Conservation (phyloP, 352 stramenopile species). For the Aphanomyces euteiches region DNA sequence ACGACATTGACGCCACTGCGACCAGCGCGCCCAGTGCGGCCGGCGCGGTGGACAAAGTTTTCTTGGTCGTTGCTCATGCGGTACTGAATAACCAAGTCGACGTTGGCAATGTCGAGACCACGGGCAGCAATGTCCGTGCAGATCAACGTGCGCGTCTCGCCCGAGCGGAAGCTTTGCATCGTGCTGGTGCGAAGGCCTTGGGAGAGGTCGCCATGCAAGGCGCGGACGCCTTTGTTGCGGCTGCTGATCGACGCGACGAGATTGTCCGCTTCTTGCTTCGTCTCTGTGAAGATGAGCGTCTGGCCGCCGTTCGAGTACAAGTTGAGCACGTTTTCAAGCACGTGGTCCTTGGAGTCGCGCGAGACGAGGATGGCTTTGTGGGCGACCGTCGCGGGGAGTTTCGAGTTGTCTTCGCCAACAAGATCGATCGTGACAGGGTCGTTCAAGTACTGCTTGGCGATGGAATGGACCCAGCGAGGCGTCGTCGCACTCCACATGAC, state of each 20-base stretch:
- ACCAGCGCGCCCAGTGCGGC: slow-evolving; percentile 84
- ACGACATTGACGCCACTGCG: slow-evolving; percentile 82
- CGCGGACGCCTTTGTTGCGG: slow-evolving; percentile 40
- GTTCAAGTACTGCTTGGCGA: slow-evolving; percentile 91
- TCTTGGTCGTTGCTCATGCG: slow-evolving; percentile 91
- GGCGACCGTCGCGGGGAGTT: slow-evolving; percentile 80
- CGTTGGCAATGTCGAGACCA: slow-evolving; percentile 86
- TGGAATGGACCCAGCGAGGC: slow-evolving; percentile 92
- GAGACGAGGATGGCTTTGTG: slow-evolving; percentile 92
- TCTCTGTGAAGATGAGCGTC: slow-evolving; percentile 97
- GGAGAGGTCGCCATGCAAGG: slow-evolving; percentile 74
- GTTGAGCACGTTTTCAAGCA: slow-evolving; percentile 67
- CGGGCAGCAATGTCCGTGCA: slow-evolving; percentile 88
- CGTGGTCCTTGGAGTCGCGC: slow-evolving; percentile 52
- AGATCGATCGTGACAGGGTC: slow-evolving; percentile 93
- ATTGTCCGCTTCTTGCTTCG: slow-evolving; percentile 94
- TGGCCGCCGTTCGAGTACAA: slow-evolving; percentile 64
- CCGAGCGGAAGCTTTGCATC: slow-evolving; percentile 94
- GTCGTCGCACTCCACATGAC: slow-evolving; percentile 97
- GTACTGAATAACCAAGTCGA: slow-evolving; percentile 93
- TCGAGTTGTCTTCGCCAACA: slow-evolving; percentile 84
- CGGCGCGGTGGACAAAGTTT: slow-evolving; percentile 92
- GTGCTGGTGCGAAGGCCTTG: slow-evolving; percentile 90
- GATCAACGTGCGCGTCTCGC: slow-evolving; percentile 89
- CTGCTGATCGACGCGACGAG: slow-evolving; percentile 88